Base-by-base conservation (phyloP, 495 filamentous ascomycete genomes). In the Aspergillus ostianus region DNA sequence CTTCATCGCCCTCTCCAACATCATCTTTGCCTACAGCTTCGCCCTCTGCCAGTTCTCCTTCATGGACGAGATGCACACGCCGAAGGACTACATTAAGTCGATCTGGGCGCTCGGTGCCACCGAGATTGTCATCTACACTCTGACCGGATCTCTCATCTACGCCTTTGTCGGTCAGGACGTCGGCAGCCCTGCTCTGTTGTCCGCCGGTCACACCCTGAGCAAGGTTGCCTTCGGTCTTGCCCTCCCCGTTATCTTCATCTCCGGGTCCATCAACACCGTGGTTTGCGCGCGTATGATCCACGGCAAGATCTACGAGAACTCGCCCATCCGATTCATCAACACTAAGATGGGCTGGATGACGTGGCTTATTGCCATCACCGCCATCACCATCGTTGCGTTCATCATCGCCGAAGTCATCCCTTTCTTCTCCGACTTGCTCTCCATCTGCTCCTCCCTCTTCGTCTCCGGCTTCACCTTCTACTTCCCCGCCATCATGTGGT, bases 161-260 rank as follows among this genome's bases (percentile, higher is more conserved):
- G 72, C 71, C 64, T 92, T 83, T 67, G 85, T 85, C 19, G 90
- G 90, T 29, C 66, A 66, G 12, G 77, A 77, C n/a, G 89, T 92
- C 55, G 60, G 72, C 45, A 85, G 85, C 7, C 90, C 90, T 3
- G 87, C 88, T 7, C 78, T 92, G 2, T 75, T 85, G 15, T 86
- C 86, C 0, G 84, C 86, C 9, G 79, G 83, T 12, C 66, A 68
- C 10, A 26, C 80, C 0, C 66, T 93, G 7, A 82, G 84, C 60
- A 88, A 88, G 64, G 65, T 91, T 41, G 85, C 88, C 3, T 93
- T 86, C 65, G 89, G 88, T 19, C 68, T 92, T 54, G 89, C 88
- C 8, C 67, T 88, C 9, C 90, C 90, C 36, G 87, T 90, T 60
- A 86, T 90, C 68, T 86, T 87, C 74, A 87, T 78, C 71, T 83